Evolutionary conservation across 2,329 filamentous ascomycete species (phyloP).

Genomic region (Chrysoporthe puriensis): DNA sequence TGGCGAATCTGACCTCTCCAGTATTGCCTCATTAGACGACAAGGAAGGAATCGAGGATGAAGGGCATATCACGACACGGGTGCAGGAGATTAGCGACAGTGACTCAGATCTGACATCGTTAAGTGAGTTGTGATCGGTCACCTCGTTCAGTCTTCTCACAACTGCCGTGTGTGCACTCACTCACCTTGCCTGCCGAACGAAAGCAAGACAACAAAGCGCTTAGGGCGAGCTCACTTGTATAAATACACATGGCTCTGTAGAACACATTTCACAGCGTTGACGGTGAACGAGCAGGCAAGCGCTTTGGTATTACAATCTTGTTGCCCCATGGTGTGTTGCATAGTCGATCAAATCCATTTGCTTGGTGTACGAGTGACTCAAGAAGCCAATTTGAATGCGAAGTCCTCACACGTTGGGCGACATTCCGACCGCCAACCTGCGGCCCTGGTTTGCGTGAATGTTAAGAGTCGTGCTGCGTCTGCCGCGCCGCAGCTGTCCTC

Average conservation of each 20-base stretch:
- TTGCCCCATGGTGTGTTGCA: background rate
- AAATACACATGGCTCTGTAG: background rate
- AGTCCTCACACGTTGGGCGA: background rate
- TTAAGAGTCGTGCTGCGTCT: background rate
- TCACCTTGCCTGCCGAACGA: background rate
- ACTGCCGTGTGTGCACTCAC: background rate
- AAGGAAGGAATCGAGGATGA: background rate
- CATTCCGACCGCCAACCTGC: background rate
- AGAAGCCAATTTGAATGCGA: background rate
- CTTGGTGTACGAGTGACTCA: background rate
- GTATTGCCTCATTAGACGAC: background rate
- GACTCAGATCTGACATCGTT: conserved; percentile 21
- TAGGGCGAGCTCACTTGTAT: background rate
- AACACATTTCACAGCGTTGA: background rate
- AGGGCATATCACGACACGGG: background rate
- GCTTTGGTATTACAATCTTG: background rate
- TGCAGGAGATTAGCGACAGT: conserved; percentile 17
- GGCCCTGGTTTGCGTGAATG: background rate
- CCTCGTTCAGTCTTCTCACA: background rate
- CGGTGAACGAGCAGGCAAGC: background rate
- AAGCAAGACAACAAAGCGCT: background rate
- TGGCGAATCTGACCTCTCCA: conserved; percentile 9
- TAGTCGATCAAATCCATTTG: background rate
- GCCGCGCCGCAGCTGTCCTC: background rate
- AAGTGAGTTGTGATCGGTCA: background rate